Evolutionary conservation across 441 rosid genomes (phyloP), one percentile per base, ranked within the genome.

Genomic region (Arabidopsis lyrata): DNA sequence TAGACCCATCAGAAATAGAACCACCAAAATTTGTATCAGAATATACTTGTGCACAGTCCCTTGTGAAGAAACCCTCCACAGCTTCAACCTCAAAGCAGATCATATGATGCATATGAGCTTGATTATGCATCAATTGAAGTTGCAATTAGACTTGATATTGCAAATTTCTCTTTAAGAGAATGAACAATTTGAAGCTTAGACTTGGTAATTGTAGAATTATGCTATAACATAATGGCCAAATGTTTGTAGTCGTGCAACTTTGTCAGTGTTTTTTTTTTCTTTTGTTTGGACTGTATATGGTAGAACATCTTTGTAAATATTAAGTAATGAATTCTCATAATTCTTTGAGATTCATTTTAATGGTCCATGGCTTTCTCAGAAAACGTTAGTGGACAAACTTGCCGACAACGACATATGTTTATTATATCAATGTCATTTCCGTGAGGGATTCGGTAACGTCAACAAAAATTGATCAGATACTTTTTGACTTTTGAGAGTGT

Each of bases 1-100:
- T 87, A 59, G 98, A 92, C 72, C 95, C 98, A 70, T 81, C 91
- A 42, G 85, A 80, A 54, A 65, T 87, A 42, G 88, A 86, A 70
- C 74, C 83, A 36, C 99, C 97, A 2, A 69, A 79, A 15, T 74
- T 75, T 32, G 83, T 90, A 64, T 79, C 87, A 20, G 98, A 88
- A 62, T 76, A 87, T 79, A 81, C 87, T 13, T 89, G 92, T 77
- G 92, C 87, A 49, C 93, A 84, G 82, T 85, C 89, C 77, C 86
- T 95, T 61, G 62, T 74, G 55, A 81, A 73, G 70, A 85, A 66
- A 52, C 83, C 54, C 2, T 45, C 71, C 53, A 48, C 66, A 39
- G 34, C 66, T 75, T 68, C 74, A 44, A 59, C 45, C 52, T 54
- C 79, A 41, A 62, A 62, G 50, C 44, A 75, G 64, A 75, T 68